Conservation (phyloP, 768 basidiomycete species). For the Suillus sp. region DNA sequence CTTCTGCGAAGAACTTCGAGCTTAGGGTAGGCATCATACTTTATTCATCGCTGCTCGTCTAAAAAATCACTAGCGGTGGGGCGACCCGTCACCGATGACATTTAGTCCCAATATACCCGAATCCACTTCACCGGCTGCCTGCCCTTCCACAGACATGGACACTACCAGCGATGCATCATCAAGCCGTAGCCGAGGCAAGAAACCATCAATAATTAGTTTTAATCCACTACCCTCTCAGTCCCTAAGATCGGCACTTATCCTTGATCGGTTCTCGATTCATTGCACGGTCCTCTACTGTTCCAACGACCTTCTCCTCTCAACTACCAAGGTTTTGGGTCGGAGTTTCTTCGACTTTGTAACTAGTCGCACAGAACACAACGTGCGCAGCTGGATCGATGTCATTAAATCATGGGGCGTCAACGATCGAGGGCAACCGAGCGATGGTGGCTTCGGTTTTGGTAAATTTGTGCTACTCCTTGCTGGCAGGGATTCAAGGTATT, state of each 20-base stretch:
- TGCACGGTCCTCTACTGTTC: constrained; percentile 73
- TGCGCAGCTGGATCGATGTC: constrained; percentile 73
- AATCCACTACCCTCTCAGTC: constrained; percentile 70
- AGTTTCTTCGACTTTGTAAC: constrained; percentile 78
- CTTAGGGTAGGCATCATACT: constrained; percentile 45
- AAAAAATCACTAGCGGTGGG: constrained; percentile 54
- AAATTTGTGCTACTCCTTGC: constrained; percentile 58
- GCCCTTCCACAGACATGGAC: neutral
- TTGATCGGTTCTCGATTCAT: constrained; percentile 71
- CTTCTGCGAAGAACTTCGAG: constrained; percentile 53
- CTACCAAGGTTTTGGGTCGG: constrained; percentile 60
- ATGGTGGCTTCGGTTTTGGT: constrained; percentile 84
- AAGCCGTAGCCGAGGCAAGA: constrained; percentile 3
- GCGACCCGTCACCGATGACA: constrained; percentile 66
- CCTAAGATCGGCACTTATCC: constrained; percentile 75
- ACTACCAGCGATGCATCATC: constrained; percentile 10
- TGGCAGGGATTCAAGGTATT: constrained; percentile 62
- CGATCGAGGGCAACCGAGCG: constrained; percentile 79
- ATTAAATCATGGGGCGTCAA: constrained; percentile 87
- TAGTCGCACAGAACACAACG: constrained; percentile 61
- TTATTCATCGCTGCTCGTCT: constrained; percentile 11
- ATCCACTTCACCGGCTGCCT: constrained; percentile 17
- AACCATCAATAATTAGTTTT: constrained; percentile 46
- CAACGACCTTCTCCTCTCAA: constrained; percentile 67
- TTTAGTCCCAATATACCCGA: constrained; percentile 43